These are phyloP conservation scores for Kodamaea arcana DNA, from an alignment of 1,139 yeast genomes.

Conservation along the genomic window DNA sequence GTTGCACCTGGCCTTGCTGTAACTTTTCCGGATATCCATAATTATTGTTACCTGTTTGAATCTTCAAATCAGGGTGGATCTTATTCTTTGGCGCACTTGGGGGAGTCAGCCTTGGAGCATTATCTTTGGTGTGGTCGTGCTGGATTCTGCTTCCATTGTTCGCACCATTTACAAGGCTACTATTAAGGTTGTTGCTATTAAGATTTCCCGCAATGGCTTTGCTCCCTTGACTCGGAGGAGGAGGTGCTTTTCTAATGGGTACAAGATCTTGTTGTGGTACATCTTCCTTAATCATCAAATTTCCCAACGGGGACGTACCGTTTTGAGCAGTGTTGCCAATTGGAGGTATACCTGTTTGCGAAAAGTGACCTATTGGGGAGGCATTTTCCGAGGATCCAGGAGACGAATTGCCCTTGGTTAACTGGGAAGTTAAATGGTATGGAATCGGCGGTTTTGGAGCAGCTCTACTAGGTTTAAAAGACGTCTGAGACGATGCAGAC, in stretches of 20 bases:
- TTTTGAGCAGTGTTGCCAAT: too few relatives aligned
- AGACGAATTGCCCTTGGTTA: slow-evolving; percentile 21
- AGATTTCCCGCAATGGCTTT: neutral
- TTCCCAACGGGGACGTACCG: slow-evolving; percentile 32
- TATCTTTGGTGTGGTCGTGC: slow-evolving; percentile 2
- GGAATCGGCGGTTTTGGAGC: slow-evolving; percentile 48
- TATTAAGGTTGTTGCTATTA: slow-evolving; percentile 6
- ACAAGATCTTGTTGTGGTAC: slow-evolving; percentile 22
- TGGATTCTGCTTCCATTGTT: slow-evolving; percentile 7
- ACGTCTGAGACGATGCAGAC: slow-evolving; percentile 11
- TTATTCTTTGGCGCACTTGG: slow-evolving; percentile 28
- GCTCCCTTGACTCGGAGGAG: slow-evolving; percentile 27
- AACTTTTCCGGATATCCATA: neutral
- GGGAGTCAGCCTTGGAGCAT: slow-evolving; percentile 31
- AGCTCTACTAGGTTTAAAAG: slow-evolving; percentile 36
- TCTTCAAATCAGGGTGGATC: slow-evolving; percentile 32
- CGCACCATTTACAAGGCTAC: too few relatives aligned
- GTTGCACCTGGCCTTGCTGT: neutral
- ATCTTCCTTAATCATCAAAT: slow-evolving; percentile 25
- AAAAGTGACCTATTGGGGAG: too few relatives aligned
- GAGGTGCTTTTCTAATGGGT: slow-evolving; percentile 54
- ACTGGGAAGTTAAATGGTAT: slow-evolving; percentile 30
- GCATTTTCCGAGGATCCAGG: neutral
- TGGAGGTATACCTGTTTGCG: too few relatives aligned
- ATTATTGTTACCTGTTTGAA: slow-evolving; percentile 18